Conservation (phyloP, 2,329 filamentous ascomycete genomes). For the Calycina herbarum region DNA sequence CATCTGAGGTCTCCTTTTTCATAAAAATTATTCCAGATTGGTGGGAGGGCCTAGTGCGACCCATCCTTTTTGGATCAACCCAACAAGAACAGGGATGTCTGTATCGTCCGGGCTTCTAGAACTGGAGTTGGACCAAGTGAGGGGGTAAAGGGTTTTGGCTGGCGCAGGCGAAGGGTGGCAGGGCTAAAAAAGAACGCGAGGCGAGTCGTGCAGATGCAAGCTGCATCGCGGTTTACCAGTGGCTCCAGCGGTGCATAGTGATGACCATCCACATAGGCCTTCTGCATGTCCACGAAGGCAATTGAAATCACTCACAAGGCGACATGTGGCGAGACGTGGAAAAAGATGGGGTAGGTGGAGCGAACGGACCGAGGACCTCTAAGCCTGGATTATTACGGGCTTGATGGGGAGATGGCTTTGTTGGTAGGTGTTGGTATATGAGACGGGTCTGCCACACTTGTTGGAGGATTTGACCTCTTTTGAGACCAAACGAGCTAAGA, state of each 20-base stretch:
- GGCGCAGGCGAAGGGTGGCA: background rate
- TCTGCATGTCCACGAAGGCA: background rate
- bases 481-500: too few relatives aligned
- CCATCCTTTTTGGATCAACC: background rate
- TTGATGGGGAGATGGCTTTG: too few relatives aligned
- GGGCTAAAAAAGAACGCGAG: background rate
- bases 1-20: background rate
- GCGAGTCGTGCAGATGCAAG: conserved; percentile 15
- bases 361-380: background rate
- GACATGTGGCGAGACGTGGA: conserved; percentile 27
- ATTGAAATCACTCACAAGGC: conserved; percentile 20
- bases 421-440: background rate
- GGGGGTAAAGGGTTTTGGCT: background rate
- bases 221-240: conserved; percentile 12
- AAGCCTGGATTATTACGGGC: background rate
- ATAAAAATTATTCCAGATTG: background rate
- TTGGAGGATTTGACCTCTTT: background rate
- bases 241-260: conserved; percentile 3
- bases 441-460: background rate
- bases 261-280: background rate
- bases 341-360: conserved; percentile 15
- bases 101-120: conserved; percentile 1
- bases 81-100: background rate
- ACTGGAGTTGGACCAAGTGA: conserved; percentile 12
- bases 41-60: background rate